These are phyloP conservation scores for Saksenaea vasiformis DNA, from an alignment of 371 early-diverging fungal genomes.

Conservation along the genomic window DNA sequence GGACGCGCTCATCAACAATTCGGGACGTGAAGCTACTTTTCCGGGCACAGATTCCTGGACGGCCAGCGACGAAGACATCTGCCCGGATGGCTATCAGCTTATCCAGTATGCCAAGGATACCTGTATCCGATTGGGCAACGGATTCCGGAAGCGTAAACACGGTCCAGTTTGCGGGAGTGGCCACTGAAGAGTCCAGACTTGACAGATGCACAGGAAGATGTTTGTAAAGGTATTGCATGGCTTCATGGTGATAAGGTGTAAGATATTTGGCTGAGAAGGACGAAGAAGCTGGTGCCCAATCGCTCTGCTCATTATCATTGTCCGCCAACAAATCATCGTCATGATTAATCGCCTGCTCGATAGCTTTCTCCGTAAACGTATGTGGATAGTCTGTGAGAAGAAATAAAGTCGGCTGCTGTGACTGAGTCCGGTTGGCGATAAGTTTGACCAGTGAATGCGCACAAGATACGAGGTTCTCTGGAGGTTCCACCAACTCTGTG, in stretches of 20 bases:
- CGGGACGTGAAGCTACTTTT: slow-evolving; percentile 34
- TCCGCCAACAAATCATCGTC: neutral
- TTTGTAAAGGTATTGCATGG: slow-evolving; percentile 30
- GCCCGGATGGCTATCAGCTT: slow-evolving; percentile 38
- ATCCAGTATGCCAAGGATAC: slow-evolving; percentile 35
- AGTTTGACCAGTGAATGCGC: slow-evolving; percentile 22
- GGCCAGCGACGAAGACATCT: slow-evolving; percentile 31
- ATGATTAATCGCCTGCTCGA: slow-evolving; percentile 11
- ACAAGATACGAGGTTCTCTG: slow-evolving; percentile 26
- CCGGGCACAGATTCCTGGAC: slow-evolving; percentile 30
- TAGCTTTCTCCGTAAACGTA: slow-evolving; percentile 14
- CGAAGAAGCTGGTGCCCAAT: slow-evolving; percentile 18
- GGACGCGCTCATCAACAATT: slow-evolving; percentile 30
- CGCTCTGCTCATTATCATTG: neutral
- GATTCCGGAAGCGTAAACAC: slow-evolving; percentile 18
- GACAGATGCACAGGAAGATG: slow-evolving; percentile 26
- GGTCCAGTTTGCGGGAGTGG: slow-evolving; percentile 31
- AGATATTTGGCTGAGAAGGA: slow-evolving; percentile 21
- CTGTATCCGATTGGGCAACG: slow-evolving; percentile 16
- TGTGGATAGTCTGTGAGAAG: slow-evolving; percentile 43
- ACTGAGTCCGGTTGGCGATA: slow-evolving; percentile 3
- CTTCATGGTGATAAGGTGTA: slow-evolving; percentile 26
- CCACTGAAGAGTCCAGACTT: slow-evolving; percentile 13
- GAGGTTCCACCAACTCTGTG: slow-evolving; percentile 29
- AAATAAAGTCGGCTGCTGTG: slow-evolving; percentile 19